A percentile compares a stretch with the other conserved stretches of the same genome.
These are phyloP conservation scores for Solanum arcanum DNA, from an alignment of 257 asterid genomes.

Conservation along the genomic window DNA sequence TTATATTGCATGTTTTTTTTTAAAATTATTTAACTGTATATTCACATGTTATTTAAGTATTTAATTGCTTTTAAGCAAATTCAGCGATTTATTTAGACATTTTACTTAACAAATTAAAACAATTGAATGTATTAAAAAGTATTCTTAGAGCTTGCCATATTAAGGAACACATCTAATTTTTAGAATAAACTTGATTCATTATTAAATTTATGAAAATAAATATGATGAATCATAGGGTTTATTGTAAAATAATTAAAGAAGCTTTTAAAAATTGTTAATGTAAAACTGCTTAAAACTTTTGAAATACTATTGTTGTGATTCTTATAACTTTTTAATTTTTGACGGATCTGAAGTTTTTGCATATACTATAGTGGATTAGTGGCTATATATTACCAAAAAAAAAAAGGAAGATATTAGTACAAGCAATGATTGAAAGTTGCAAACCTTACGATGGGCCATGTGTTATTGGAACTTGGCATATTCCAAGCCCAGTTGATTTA, in stretches of 20 bases:
- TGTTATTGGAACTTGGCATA: neutral
- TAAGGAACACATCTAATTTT: neutral
- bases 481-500: neutral
- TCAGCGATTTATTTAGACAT: neutral
- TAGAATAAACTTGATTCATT: neutral
- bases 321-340: neutral
- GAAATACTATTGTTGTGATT: neutral
- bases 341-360: neutral
- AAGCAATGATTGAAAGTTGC: neutral
- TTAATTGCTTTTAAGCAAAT: neutral
- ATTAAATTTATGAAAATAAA: neutral
- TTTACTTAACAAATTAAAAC: neutral
- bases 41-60: neutral
- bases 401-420: neutral
- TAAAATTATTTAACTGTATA: neutral
- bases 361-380: neutral
- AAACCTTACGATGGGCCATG: neutral
- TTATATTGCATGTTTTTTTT: neutral
- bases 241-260: neutral
- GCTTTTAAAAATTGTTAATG: neutral
- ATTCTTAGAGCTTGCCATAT: neutral
- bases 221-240: neutral
- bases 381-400: neutral
- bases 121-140: neutral
- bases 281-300: neutral